Base-by-base conservation (phyloP, 495 filamentous ascomycete species). In the Terfezia claveryi region DNA sequence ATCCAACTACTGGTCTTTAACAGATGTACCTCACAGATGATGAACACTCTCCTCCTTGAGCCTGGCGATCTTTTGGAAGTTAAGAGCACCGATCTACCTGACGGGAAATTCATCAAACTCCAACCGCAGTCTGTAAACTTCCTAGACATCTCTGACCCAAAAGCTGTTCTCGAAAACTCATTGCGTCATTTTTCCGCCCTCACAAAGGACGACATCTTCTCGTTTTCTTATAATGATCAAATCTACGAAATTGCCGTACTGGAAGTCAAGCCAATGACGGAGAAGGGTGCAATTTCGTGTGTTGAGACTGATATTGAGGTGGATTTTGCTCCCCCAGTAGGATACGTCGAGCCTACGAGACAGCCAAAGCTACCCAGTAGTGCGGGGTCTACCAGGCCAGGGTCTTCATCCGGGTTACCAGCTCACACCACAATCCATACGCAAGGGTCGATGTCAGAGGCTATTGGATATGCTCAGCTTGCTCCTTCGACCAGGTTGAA, bases 401-500 rank as follows among this genome's bases (percentile, higher is more conserved):
- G 76, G 44, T 76, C 72, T 52, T 65, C 65, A 4, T 64, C 68
- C 10, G 70, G 71, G 20, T 32, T 46, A 46, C 41, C 41, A 52
- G 4, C 54, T 62, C 17, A 65, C 62, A 1, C 63, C 9, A 66
- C 82, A 38, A 64, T 94, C 56, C 83, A 92, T 63, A 76, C 72
- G 49, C 82, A 91, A 57, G 91, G 91, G 8, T 87, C 81, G 36
- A 98, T 98, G 91, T 88, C 92, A 2, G 85, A 93, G 64, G 76
- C 86, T 14, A 94, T 98, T 70, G 95, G 95, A 71, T 98, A 96
- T 66, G 77, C 85, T 46, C 77, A 88, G n/a, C 94, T 98, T 59
- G 83, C 85, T 0, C 91, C 91, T 0, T 79, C 79, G 12, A 73
- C 85, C 1, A 78, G 73, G 8, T 72, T 77, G 10, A 77, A 77